Percentiles rank a stretch among this genome's conserved stretches.
Evolutionary conservation across 345 rosid genomes (phyloP).

Genomic region (Erodium maritimum): DNA sequence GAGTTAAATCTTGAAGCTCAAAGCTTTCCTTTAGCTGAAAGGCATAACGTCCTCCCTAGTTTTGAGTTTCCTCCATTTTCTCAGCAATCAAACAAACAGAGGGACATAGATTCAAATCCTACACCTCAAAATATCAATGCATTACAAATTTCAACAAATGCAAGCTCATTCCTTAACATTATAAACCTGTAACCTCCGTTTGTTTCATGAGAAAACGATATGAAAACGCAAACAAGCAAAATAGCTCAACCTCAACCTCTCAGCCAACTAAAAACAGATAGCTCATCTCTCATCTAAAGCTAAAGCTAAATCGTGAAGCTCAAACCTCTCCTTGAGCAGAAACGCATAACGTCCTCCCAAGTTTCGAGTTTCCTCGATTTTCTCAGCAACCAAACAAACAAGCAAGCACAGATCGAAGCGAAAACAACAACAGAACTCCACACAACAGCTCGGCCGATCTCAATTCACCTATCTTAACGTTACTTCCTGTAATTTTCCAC

Average conservation of each 20-base stretch:
- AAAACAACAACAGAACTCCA: background rate
- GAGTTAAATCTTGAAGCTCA: no score
- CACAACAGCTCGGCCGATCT: background rate
- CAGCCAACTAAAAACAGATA: no score
- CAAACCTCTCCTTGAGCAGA: background rate
- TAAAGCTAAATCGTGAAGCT: no score
- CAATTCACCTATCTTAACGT: background rate
- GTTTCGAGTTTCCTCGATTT: background rate
- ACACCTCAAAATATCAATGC: background rate
- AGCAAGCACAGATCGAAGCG: background rate
- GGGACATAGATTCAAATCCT: no score
- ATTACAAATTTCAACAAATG: background rate
- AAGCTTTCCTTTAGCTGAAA: no score
- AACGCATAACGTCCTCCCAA: background rate
- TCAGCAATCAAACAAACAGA: no score
- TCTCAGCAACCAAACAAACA: background rate
- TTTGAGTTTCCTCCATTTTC: no score
- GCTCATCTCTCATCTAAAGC: background rate
- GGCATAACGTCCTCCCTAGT: no score
- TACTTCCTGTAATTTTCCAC: background rate
- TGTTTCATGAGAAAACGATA: background rate
- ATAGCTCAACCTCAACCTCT: background rate
- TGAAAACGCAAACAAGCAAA: background rate
- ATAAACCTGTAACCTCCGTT: background rate
- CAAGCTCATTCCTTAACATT: background rate